Evolutionary conservation across 495 filamentous ascomycete species (phyloP), one percentile per base, ranked within the genome.

Genomic region (Hyphodiscus hymeniophilus): DNA sequence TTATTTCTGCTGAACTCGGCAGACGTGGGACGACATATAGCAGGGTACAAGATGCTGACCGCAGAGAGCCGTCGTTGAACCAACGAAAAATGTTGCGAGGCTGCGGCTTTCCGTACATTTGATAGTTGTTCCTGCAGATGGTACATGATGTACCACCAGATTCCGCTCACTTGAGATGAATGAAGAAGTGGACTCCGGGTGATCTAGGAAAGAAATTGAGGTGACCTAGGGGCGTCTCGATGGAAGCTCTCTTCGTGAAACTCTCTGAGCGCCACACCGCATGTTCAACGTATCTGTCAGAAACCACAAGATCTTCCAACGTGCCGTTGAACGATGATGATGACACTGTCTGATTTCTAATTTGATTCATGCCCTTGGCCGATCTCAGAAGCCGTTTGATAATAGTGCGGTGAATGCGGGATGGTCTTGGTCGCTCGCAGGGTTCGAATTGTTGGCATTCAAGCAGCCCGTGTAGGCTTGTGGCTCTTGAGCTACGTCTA

Each of bases 261-360:
- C 41, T 18, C 21, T 16, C 26, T 7, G n/a, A 21, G 13, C 45
- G 45, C 45, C 51, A 15, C 4, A 23, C 24, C 42, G 47, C 47
- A 45, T 40, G 11, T 13, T 26, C 17, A 40, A 2, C 12, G 8
- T 16, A 15, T 28, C 26, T 10, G 26, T 28, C 26, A 28, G 26
- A 10, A 4, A 28, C 26, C 26, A 5, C 26, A 28, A 28, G 38
- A 16, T 6, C 46, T 51, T 26, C 44, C 51, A 49, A 47, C 40
- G 31, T 38, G 32, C 47, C 47, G 47, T 42, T 47, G 28, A n/a
- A 47, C 31, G 32, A 38, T 34, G 52, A 38, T 28, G 10, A 35
- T 24, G 36, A 42, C 42, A 30, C 17, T 41, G 41, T 21, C 23
- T 28, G 26, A 28, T 5, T 28, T 4, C 4, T 28, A 10, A 28